Conservation (phyloP, 176 grass and related monocot genomes). For the Miscanthus lutarioriparius region DNA sequence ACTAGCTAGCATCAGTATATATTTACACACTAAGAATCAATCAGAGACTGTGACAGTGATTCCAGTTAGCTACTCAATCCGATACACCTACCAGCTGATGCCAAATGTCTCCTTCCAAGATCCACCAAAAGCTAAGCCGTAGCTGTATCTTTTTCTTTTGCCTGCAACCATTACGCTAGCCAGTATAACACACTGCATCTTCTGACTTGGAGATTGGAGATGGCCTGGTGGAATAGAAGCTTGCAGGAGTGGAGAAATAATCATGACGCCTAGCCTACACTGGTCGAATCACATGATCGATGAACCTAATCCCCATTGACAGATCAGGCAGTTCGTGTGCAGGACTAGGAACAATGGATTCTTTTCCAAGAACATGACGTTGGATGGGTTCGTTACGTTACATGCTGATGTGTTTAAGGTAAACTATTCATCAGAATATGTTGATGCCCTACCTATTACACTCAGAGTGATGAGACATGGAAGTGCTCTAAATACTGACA, state of each 20-base stretch:
- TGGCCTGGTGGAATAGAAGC: not conserved
- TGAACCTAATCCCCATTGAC: not conserved
- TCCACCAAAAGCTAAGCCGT: constrained; percentile 11
- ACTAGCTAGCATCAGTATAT: not conserved
- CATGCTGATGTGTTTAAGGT: not conserved
- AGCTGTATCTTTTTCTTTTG: not conserved
- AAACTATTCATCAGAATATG: not conserved
- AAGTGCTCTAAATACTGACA: not conserved
- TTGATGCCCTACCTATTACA: not conserved
- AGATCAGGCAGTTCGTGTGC: not conserved
- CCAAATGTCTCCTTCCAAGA: not conserved
- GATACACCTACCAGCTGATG: not conserved
- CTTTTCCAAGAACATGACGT: not conserved
- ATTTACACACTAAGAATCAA: not conserved
- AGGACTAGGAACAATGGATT: not conserved
- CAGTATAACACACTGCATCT: not conserved
- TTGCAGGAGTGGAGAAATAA: constrained; percentile 18
- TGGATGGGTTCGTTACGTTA: not conserved
- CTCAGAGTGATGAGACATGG: not conserved
- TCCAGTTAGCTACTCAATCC: not conserved
- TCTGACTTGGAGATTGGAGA: not conserved
- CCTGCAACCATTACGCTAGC: not conserved
- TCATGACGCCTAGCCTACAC: not conserved
- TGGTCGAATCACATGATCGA: not conserved
- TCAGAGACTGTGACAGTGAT: not conserved